Percentiles rank a stretch among this genome's conserved stretches.
Evolutionary conservation across 805 yeast genomes (phyloP).

Genomic region (Kodamaea neixiangensis): DNA sequence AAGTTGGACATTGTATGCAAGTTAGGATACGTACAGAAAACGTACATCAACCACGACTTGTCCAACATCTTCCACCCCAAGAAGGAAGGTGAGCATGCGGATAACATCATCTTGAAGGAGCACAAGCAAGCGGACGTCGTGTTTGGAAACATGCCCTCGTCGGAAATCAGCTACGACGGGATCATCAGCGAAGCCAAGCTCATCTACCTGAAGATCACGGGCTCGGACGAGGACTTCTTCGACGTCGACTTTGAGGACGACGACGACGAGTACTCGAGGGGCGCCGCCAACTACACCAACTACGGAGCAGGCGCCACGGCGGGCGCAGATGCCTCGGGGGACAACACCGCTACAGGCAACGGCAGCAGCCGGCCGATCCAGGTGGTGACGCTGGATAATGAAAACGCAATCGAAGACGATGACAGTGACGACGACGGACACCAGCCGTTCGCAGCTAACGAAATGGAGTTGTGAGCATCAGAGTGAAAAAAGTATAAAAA

Average conservation of each 20-base stretch:
- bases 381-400: slow-evolving; percentile 16
- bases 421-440: slow-evolving; percentile 32
- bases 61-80: slow-evolving; percentile 37
- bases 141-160: slow-evolving; percentile 66
- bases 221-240: slow-evolving; percentile 93
- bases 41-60: slow-evolving; percentile 39
- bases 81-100: slow-evolving; percentile 14
- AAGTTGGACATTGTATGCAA: slow-evolving; percentile 49
- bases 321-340: slow-evolving; percentile 17
- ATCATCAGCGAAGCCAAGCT: slow-evolving; percentile 77
- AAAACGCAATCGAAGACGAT: slow-evolving; percentile 22
- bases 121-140: slow-evolving; percentile 24
- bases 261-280: slow-evolving; percentile 50
- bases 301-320: slow-evolving; percentile 10
- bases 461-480: slow-evolving; percentile 38
- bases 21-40: slow-evolving; percentile 40
- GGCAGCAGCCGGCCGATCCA: slow-evolving; percentile 5
- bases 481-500: not conserved
- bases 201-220: slow-evolving; percentile 77
- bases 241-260: slow-evolving; percentile 97
- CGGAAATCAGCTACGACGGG: slow-evolving; percentile 91
- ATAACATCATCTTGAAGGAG: slow-evolving; percentile 18
- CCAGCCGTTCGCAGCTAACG: slow-evolving; percentile 46
- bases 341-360: slow-evolving; percentile 1
- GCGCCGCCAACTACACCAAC: slow-evolving; percentile 2